phyloP scores from a whole-genome alignment of 2,329 filamentous ascomycete genomes.

The Fusarium fujikuroi region DNA sequence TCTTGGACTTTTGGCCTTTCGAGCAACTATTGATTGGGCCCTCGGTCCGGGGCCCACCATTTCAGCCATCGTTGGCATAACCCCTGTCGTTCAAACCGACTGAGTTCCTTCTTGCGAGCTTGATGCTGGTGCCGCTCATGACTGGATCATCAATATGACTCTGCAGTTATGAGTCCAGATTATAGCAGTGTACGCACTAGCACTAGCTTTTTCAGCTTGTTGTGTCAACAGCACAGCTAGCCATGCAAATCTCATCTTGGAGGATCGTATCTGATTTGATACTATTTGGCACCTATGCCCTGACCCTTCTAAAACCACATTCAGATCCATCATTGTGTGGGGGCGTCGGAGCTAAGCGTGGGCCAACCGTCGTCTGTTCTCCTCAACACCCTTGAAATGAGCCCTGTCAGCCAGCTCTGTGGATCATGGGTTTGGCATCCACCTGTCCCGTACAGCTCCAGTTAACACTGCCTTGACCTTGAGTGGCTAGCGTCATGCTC shows the following conservation, averaged over 20 bases:
- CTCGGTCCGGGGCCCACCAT: conserved; percentile 38
- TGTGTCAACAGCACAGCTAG: conserved; percentile 2
- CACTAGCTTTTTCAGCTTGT: neutral
- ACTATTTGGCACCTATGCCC: conserved; percentile 10
- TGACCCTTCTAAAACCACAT: conserved; percentile 24
- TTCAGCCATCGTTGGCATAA: conserved; percentile 37
- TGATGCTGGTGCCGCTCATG: conserved; percentile 2
- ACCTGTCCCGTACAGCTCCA: conserved; percentile 21
- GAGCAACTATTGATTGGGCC: conserved; percentile 37
- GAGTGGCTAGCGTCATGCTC: conserved; percentile 38
- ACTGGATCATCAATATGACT: conserved; percentile 2
- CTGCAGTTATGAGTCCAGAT: neutral
- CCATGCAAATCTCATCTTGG: conserved; percentile 17
- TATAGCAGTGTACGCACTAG: neutral
- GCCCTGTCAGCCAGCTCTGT: conserved; percentile 43
- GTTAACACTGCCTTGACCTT: conserved; percentile 41
- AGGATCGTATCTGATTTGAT: conserved; percentile 28
- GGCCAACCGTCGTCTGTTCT: conserved; percentile 31
- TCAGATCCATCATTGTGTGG: conserved; percentile 35
- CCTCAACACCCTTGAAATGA: conserved; percentile 36
- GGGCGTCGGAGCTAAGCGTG: conserved; percentile 39
- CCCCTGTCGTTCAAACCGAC: conserved; percentile 27
- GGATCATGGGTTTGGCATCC: conserved; percentile 42
- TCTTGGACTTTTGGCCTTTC: conserved; percentile 25
- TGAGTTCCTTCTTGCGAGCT: conserved; percentile 21